phyloP scores from a whole-genome alignment of 345 rosid genomes.

The Brassica cretica region DNA sequence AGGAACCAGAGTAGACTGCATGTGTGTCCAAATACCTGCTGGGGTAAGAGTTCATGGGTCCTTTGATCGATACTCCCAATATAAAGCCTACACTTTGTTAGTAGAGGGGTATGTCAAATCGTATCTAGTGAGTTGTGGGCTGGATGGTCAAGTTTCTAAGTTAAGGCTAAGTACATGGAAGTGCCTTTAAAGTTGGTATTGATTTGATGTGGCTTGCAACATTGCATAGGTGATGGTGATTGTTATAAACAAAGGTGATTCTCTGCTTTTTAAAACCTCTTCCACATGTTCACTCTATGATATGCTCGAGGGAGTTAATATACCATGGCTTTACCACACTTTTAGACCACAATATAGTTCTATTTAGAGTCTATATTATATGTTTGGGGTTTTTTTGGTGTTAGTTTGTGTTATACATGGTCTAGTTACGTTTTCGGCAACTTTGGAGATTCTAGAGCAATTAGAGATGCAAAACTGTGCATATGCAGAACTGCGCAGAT shows the following conservation, averaged over 20 bases:
- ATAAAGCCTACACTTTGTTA: background rate
- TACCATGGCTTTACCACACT: no score
- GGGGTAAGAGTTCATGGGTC: background rate
- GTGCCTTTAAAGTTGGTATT: background rate
- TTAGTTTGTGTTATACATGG: no score
- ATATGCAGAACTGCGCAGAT: no score
- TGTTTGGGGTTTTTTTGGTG: no score
- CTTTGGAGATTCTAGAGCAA: no score
- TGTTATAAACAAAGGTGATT: background rate
- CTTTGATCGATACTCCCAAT: background rate
- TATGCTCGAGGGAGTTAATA: no score
- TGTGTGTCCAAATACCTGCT: background rate
- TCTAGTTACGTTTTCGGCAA: no score
- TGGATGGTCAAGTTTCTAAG: background rate
- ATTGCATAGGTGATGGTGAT: background rate
- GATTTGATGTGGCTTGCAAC: background rate
- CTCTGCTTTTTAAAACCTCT: background rate
- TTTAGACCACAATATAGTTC: no score
- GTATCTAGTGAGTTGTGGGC: background rate
- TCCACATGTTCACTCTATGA: no score
- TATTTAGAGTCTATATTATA: no score
- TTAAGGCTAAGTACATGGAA: background rate
- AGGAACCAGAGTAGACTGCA: background rate
- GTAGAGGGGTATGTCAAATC: background rate
- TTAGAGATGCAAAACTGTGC: no score